A percentile compares a stretch with the other conserved stretches of the same genome.
These are phyloP conservation scores for Pseudopyrenochaeta lycopersici DNA, from an alignment of 2,329 filamentous ascomycete genomes.

Conservation along the genomic window DNA sequence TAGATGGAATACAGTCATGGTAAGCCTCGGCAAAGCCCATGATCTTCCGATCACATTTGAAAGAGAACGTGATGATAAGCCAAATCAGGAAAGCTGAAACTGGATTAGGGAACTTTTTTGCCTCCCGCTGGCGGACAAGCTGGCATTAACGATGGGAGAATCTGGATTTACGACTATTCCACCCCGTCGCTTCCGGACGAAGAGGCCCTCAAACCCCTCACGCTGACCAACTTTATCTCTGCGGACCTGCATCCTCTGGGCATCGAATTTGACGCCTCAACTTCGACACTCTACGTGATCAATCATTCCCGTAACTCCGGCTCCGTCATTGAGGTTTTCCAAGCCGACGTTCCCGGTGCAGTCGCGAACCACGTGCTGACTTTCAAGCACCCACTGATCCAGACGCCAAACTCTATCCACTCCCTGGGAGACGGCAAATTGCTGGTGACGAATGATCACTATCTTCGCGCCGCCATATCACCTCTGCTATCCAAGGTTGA, in stretches of 20 bases:
- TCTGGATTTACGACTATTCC: conserved; percentile 54
- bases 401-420: conserved; percentile 53
- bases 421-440: conserved; percentile 43
- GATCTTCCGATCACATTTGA: background rate
- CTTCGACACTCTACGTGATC: conserved; percentile 50
- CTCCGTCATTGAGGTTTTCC: conserved; percentile 44
- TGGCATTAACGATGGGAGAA: conserved; percentile 29
- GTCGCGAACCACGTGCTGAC: conserved; percentile 41
- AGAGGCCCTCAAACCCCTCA: conserved; percentile 34
- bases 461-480: conserved; percentile 37
- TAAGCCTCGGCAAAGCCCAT: conserved; percentile 14
- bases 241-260: conserved; percentile 55
- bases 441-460: conserved; percentile 56
- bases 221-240: conserved; percentile 31
- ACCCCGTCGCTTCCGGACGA: conserved; percentile 22
- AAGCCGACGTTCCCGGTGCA: conserved; percentile 28
- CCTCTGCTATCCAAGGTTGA: conserved; percentile 47
- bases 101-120: conserved; percentile 40
- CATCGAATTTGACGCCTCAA: conserved; percentile 47
- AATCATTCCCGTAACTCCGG: conserved; percentile 49
- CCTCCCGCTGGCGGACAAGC: conserved; percentile 11
- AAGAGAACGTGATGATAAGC: background rate
- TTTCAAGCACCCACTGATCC: conserved; percentile 42
- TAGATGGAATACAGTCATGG: conserved; percentile 58
- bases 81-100: background rate